Evolutionary conservation across 495 filamentous ascomycete genomes (phyloP).

Genomic region (Bryoglossum gracile): DNA sequence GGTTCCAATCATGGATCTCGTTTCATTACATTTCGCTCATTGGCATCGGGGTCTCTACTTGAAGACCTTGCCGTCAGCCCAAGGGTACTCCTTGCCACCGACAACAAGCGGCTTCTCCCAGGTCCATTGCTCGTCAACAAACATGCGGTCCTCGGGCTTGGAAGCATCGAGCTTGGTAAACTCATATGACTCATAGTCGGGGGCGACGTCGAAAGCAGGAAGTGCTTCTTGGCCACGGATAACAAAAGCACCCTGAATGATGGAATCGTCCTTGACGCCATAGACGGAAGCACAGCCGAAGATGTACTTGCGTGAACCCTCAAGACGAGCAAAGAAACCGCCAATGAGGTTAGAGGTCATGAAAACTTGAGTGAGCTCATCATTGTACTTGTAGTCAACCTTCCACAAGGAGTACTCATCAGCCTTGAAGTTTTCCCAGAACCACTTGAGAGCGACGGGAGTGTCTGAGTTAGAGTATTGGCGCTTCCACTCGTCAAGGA

Average conservation of each 20-base stretch:
- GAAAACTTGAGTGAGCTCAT: conserved; percentile 93
- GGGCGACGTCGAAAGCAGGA: conserved; percentile 91
- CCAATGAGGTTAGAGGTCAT: conserved; percentile 97
- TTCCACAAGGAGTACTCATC: conserved; percentile 94
- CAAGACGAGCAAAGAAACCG: conserved; percentile 95
- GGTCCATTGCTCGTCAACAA: conserved; percentile 80
- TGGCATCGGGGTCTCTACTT: no score
- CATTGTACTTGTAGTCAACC: conserved; percentile 94
- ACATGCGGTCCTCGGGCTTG: conserved; percentile 74
- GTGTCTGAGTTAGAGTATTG: conserved; percentile 97
- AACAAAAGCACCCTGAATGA: conserved; percentile 87
- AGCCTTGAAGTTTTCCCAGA: conserved; percentile 91
- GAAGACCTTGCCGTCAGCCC: conserved; percentile 94
- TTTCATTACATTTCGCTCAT: no score
- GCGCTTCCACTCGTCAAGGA: conserved; percentile 96
- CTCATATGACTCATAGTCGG: conserved; percentile 93
- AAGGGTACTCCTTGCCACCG: conserved; percentile 69
- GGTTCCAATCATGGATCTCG: no score
- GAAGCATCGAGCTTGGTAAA: conserved; percentile 91
- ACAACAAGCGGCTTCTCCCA: conserved; percentile 76
- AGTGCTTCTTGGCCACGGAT: conserved; percentile 82
- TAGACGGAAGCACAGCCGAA: conserved; percentile 91
- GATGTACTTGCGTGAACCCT: conserved; percentile 96
- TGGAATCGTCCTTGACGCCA: conserved; percentile 75
- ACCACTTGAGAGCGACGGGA: conserved; percentile 85